Conservation (phyloP, 345 rosid species). For the Eucalyptus coolabah region DNA sequence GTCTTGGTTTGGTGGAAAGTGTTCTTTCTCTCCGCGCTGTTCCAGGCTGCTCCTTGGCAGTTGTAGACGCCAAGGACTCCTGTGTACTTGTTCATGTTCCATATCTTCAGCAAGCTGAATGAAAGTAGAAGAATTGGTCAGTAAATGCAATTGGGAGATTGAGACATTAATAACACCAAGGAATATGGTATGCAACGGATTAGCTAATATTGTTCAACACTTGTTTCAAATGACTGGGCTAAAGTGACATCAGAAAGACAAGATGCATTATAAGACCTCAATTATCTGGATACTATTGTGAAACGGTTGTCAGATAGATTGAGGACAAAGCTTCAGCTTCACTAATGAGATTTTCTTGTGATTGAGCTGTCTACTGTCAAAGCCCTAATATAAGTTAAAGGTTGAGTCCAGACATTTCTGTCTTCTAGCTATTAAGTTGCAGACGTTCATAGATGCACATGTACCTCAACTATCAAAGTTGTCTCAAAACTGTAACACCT, state of each 20-base stretch:
- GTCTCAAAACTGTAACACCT: neutral
- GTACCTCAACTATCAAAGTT: neutral
- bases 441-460: neutral
- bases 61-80: conserved; percentile 86
- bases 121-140: neutral
- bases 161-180: neutral
- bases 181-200: neutral
- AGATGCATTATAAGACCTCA: neutral
- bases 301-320: neutral
- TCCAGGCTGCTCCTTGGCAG: conserved; percentile 99
- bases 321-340: neutral
- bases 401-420: neutral
- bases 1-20: conserved; percentile 51
- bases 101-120: conserved; percentile 82
- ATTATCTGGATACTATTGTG: neutral
- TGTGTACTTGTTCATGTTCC: conserved; percentile 98
- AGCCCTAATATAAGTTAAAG: neutral
- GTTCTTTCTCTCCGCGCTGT: conserved; percentile 51
- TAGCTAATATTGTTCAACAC: neutral
- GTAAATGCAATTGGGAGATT: neutral
- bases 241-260: neutral
- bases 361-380: neutral
- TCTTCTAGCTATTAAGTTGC: neutral
- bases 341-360: neutral
- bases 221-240: neutral